Evolutionary conservation across 1,139 yeast species (phyloP), one percentile per base, ranked within the genome.

Genomic region (Suhomyces terraborum): DNA sequence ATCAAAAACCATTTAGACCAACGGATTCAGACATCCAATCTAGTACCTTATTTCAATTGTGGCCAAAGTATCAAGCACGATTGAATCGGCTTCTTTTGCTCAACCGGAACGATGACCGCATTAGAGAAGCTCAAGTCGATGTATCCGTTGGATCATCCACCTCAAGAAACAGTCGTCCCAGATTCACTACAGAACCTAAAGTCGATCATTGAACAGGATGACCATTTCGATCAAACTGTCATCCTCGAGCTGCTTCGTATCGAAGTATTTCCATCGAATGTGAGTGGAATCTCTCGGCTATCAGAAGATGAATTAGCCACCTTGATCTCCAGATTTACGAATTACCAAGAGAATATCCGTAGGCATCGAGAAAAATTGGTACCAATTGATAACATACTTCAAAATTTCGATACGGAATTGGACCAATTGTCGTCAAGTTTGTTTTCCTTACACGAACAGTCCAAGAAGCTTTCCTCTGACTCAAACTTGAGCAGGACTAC

Each of bases 341-440:
- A 55, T 6, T 67, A 73, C 45, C 67, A 69, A 41, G 47, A 52
- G 6, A 59, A 67, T 4, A 61, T 80, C n/a, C 55, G 56, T 18
- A 52, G 56, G 8, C 71, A 78, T 30, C 63, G 73, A 40, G 54
- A 61, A 6, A 69, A 60, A 32, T 48, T 73, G 19, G 50, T 46
- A 16, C 76, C 77, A 2, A 61, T 73, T 20, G 67, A 64, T 36
- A 35, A 44, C n/a, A 72, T 77, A 16, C 62, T 83, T 34, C 53
- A 58, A 10, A 64, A 69, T 21, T 86, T 88, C 61, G 81, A 82
- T 51, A 47, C 58, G 4, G 83, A 82, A 47, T 66, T 89, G 48
- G 67, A 74, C 6, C 67, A 73, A 14, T 67, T 88, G 35, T 82
- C 94, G 0, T 65, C 75, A 2, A 76, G 84, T 46, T 79, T 94